Evolutionary conservation across 2,329 filamentous ascomycete species (phyloP).

Genomic region (Hypoxylon sp.): DNA sequence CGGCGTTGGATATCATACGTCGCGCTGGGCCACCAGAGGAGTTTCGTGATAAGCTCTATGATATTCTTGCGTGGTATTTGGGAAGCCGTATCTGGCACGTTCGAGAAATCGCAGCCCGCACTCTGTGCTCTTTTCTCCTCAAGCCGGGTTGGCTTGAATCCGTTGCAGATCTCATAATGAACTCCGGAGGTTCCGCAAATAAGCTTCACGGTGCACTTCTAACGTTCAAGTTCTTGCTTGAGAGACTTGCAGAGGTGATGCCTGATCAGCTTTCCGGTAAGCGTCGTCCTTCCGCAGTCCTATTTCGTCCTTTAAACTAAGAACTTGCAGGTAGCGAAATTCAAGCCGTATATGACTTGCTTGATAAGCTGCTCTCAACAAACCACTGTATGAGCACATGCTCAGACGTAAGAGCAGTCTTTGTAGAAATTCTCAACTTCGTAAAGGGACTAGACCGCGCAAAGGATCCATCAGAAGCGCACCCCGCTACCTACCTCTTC

Average conservation of each 20-base stretch:
- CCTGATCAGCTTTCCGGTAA: constrained; percentile 61
- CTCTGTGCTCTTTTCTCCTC: constrained; percentile 75
- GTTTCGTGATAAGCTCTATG: constrained; percentile 68
- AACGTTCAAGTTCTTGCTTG: constrained; percentile 69
- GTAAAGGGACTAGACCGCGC: constrained; percentile 37
- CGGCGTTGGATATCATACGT: constrained; percentile 84
- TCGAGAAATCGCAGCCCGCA: constrained; percentile 83
- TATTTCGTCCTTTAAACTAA: constrained; percentile 19
- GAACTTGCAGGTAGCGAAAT: constrained; percentile 44
- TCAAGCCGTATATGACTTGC: constrained; percentile 41
- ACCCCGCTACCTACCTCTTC: not conserved
- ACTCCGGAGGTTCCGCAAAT: constrained; percentile 62
- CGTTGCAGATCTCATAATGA: constrained; percentile 58
- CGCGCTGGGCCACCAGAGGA: constrained; percentile 76
- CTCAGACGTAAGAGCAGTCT: constrained; percentile 53
- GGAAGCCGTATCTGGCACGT: constrained; percentile 83
- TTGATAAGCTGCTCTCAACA: constrained; percentile 41
- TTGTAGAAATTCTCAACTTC: constrained; percentile 54
- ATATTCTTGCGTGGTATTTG: constrained; percentile 73
- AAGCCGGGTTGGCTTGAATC: constrained; percentile 64
- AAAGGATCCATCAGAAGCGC: not conserved
- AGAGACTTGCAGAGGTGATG: constrained; percentile 66
- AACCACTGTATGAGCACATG: constrained; percentile 44
- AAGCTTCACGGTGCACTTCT: constrained; percentile 72
- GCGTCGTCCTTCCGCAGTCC: constrained; percentile 36